These are phyloP conservation scores for Yamadazyma scolyti DNA, from an alignment of 805 yeast species.

Conservation along the genomic window DNA sequence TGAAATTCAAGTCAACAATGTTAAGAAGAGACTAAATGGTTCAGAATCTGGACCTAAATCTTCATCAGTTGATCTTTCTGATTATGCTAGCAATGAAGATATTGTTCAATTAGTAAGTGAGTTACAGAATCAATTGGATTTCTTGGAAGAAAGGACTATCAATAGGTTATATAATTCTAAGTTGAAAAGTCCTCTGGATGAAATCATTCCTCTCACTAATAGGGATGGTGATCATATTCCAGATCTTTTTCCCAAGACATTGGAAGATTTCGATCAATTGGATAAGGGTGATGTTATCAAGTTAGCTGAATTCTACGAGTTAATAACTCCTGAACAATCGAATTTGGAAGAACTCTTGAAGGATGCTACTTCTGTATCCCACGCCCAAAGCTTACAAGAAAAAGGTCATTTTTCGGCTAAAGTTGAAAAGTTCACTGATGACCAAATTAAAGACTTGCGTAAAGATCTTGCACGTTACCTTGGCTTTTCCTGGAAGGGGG, in stretches of 20 bases:
- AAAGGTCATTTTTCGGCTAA: no score
- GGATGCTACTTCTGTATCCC: no score
- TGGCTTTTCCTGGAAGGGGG: slow-evolving; percentile 44
- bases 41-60: slow-evolving; percentile 14
- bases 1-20: slow-evolving; percentile 59
- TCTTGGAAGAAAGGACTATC: slow-evolving; percentile 71
- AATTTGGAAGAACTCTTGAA: slow-evolving; percentile 22
- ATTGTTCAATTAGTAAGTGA: slow-evolving; percentile 84
- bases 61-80: slow-evolving; percentile 40
- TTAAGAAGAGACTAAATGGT: slow-evolving; percentile 34
- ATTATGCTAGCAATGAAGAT: slow-evolving; percentile 78
- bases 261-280: slow-evolving; percentile 49
- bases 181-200: slow-evolving; percentile 27
- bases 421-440: slow-evolving; percentile 29
- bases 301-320: slow-evolving; percentile 70
- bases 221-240: slow-evolving; percentile 73
- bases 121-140: slow-evolving; percentile 80
- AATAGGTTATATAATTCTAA: slow-evolving; percentile 65
- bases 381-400: slow-evolving; percentile 38
- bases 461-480: slow-evolving; percentile 66
- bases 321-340: slow-evolving; percentile 62
- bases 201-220: slow-evolving; percentile 68
- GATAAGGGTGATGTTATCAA: slow-evolving; percentile 44
- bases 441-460: slow-evolving; percentile 50
- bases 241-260: slow-evolving; percentile 54